Evolutionary conservation across 306 rosid species (phyloP).

Genomic region (Prunus kanzakura): DNA sequence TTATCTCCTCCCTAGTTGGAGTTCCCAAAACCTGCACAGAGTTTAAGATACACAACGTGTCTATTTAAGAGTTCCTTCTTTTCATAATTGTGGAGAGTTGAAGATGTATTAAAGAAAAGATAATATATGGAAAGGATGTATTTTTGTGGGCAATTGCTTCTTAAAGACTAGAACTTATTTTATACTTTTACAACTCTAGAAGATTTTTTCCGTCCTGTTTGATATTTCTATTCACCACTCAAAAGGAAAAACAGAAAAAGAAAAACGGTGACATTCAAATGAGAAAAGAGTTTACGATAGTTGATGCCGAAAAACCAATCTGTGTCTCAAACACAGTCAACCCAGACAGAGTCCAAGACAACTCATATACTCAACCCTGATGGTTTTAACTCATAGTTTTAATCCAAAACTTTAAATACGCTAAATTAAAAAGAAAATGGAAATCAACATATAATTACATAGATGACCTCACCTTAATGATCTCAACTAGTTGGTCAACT

Average conservation of each 20-base stretch:
- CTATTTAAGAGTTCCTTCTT: not conserved
- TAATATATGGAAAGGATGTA: not conserved
- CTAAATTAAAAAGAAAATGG: not conserved
- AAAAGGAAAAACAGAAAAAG: not conserved
- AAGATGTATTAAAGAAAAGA: not conserved
- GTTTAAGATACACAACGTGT: not conserved
- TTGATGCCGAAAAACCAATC: not conserved
- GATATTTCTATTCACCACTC: not conserved
- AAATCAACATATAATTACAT: not conserved
- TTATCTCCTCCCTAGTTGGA: slow-evolving; percentile 98
- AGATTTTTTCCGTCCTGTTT: not conserved
- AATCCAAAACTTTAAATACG: not conserved
- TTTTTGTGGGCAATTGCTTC: not conserved
- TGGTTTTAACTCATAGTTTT: not conserved
- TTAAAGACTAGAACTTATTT: not conserved
- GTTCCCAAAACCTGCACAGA: slow-evolving; percentile 87
- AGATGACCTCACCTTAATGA: slow-evolving; percentile 69
- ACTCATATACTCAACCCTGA: not conserved
- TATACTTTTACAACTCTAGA: not conserved
- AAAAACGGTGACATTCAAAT: not conserved
- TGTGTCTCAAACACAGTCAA: not conserved
- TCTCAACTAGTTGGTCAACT: slow-evolving; percentile 97
- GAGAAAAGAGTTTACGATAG: too few relatives aligned
- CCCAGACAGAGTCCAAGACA: not conserved
- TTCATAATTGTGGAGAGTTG: not conserved